Percentiles rank a stretch among this genome's conserved stretches.
phyloP scores from a whole-genome alignment of 768 basidiomycete genomes.

The Calvatia gigantea region DNA sequence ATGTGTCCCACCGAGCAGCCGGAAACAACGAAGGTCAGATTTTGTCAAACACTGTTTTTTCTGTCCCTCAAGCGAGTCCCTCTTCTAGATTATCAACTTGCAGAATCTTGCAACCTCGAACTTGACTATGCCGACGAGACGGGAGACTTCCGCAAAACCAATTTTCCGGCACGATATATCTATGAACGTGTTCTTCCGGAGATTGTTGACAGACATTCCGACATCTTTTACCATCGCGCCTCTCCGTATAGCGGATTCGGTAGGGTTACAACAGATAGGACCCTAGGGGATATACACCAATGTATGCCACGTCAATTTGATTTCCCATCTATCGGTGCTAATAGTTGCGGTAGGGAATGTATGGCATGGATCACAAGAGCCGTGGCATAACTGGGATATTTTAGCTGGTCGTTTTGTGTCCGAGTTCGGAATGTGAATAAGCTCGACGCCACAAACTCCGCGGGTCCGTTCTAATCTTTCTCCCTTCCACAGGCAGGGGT shows the following conservation, averaged over 20 bases:
- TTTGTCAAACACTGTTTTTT: background rate
- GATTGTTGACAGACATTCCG: constrained; percentile 59
- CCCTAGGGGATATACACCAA: constrained; percentile 88
- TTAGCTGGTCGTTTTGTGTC: constrained; percentile 91
- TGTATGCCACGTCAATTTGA: constrained; percentile 42
- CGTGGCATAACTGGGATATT: constrained; percentile 93
- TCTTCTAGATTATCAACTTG: constrained; percentile 74
- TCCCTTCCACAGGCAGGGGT: constrained; percentile 76
- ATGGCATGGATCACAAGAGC: constrained; percentile 91
- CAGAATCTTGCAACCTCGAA: constrained; percentile 73
- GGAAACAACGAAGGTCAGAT: constrained; percentile 74
- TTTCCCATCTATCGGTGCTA: background rate
- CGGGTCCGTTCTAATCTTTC: background rate
- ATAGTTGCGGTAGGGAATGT: constrained; percentile 65
- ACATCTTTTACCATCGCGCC: constrained; percentile 78
- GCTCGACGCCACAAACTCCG: background rate
- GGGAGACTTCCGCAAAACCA: constrained; percentile 80
- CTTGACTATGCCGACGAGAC: constrained; percentile 85
- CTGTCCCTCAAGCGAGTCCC: background rate
- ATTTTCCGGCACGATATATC: constrained; percentile 86
- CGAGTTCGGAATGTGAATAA: constrained; percentile 84
- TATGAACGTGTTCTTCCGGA: constrained; percentile 84
- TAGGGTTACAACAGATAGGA: constrained; percentile 65
- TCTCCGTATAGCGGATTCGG: constrained; percentile 87
- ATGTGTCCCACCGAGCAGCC: constrained; percentile 34